Evolutionary conservation across 805 yeast genomes (phyloP).

Genomic region (Kregervanrija delftensis): DNA sequence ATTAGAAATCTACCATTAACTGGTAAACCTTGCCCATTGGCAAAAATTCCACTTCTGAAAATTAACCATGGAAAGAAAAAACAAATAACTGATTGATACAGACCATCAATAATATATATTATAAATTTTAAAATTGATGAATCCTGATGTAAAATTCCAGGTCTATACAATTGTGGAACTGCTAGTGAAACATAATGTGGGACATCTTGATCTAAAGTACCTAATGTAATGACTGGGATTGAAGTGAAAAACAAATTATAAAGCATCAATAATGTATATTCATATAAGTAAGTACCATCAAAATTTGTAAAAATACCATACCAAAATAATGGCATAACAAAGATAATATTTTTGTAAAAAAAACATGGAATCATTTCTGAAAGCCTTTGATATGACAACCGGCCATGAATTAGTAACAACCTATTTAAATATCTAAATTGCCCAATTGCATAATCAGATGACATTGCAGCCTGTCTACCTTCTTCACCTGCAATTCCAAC

Average conservation of each 20-base stretch:
- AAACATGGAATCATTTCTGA: slow-evolving; percentile 76
- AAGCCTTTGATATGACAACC: slow-evolving; percentile 72
- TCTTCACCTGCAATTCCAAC: slow-evolving; percentile 86
- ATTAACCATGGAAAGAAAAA: slow-evolving; percentile 62
- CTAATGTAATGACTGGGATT: slow-evolving; percentile 67
- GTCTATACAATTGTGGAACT: slow-evolving; percentile 63
- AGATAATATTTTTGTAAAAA: slow-evolving; percentile 70
- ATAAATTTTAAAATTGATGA: slow-evolving; percentile 57
- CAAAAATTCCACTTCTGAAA: slow-evolving; percentile 39
- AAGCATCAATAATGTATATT: slow-evolving; percentile 71
- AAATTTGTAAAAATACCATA: slow-evolving; percentile 60
- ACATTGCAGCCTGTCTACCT: slow-evolving; percentile 84
- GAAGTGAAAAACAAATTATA: slow-evolving; percentile 80
- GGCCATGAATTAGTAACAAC: slow-evolving; percentile 69
- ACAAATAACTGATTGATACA: slow-evolving; percentile 63
- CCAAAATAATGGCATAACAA: slow-evolving; percentile 73
- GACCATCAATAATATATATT: slow-evolving; percentile 60
- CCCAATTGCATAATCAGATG: slow-evolving; percentile 77
- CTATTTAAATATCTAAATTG: slow-evolving; percentile 66
- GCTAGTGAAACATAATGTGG: slow-evolving; percentile 55
- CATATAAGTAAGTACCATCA: slow-evolving; percentile 73
- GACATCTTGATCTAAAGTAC: slow-evolving; percentile 71
- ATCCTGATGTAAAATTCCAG: slow-evolving; percentile 58
- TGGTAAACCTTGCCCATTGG: slow-evolving; percentile 38
- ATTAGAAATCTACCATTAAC: slow-evolving; percentile 66